Evolutionary conservation across 139 green algal genomes (phyloP).

Genomic region (Yamagishiella unicocca): DNA sequence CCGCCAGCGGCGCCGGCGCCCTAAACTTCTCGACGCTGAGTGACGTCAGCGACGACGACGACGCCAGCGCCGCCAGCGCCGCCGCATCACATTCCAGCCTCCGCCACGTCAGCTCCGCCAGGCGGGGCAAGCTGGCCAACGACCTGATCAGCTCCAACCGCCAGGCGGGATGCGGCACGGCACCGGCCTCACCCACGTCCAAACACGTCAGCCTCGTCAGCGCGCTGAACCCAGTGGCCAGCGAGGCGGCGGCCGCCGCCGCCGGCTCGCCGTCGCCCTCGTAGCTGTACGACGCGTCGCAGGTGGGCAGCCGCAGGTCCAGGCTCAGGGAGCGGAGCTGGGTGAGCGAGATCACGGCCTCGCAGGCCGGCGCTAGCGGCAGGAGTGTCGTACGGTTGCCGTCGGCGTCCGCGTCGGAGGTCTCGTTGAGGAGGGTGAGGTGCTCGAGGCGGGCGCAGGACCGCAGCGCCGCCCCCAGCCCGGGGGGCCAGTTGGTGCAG

Average conservation of each 20-base stretch:
- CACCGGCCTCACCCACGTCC: not conserved
- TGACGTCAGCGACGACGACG: not conserved
- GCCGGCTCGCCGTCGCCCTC: not conserved
- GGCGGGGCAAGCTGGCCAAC: not conserved
- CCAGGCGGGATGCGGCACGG: constrained; percentile 8
- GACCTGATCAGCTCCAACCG: not conserved
- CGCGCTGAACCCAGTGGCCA: not conserved
- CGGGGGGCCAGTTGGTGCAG: not conserved
- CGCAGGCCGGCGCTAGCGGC: not conserved
- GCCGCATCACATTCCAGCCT: constrained; percentile 7
- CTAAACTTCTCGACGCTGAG: constrained; percentile 7
- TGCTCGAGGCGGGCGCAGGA: not conserved
- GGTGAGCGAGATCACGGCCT: not conserved
- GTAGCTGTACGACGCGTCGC: not conserved
- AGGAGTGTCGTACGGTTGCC: not conserved
- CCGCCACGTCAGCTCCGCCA: not conserved
- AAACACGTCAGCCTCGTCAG: not conserved
- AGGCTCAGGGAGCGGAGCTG: constrained; percentile 24
- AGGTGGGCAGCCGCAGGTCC: not conserved
- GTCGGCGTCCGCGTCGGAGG: not conserved
- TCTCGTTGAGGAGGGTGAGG: not conserved
- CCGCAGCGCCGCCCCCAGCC: not conserved
- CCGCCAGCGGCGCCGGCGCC: not conserved
- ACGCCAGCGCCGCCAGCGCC: not conserved
- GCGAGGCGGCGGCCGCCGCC: not conserved